Conservation (phyloP, 345 rosid species). For the Odontarrhena argentea region DNA sequence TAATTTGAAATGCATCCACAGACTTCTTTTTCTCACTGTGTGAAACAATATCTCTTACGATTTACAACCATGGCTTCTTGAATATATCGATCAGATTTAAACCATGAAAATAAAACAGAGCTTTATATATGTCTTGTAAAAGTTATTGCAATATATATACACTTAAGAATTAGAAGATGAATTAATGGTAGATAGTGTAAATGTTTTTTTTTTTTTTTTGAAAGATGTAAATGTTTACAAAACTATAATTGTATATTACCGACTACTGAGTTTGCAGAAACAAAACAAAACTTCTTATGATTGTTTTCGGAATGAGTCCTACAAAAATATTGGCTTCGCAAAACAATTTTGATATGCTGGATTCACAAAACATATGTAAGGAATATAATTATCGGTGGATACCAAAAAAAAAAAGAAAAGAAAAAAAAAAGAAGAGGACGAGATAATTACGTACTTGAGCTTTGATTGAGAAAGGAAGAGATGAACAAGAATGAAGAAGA, state of each 20-base stretch:
- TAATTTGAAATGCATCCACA: no score
- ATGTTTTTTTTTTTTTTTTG: no score
- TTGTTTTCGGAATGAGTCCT: not conserved
- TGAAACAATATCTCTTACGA: no score
- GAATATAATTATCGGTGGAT: no score
- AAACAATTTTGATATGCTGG: not conserved
- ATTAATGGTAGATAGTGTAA: no score
- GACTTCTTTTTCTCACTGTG: no score
- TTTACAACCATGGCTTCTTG: no score
- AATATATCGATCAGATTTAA: no score
- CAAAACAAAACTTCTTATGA: not conserved
- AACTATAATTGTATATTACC: not conserved
- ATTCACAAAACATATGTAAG: not conserved
- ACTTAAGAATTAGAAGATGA: no score
- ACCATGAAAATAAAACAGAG: no score
- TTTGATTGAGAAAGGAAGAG: not conserved
- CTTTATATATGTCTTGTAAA: no score
- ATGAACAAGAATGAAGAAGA: not conserved
- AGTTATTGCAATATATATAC: no score
- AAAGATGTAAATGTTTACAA: not conserved
- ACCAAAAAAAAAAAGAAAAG: not conserved
- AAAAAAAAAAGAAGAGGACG: not conserved
- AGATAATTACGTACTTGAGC: slow-evolving; percentile 20
- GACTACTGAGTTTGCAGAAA: not conserved
- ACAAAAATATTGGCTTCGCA: not conserved